Percentiles rank a stretch among this genome's conserved stretches.
phyloP scores from a whole-genome alignment of 805 yeast species.

The Metschnikowia dekortorum region DNA sequence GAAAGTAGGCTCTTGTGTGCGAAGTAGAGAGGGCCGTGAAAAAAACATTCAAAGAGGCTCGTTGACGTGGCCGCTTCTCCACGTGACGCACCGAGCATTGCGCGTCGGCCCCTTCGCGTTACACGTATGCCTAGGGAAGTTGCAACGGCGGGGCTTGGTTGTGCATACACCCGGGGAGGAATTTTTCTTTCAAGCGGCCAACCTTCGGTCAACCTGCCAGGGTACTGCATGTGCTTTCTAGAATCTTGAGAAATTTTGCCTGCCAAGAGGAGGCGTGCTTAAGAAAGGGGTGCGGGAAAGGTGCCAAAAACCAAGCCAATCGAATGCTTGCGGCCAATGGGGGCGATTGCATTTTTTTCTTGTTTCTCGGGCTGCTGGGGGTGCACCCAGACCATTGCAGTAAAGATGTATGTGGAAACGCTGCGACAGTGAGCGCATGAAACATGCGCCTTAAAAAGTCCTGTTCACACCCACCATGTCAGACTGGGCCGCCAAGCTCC shows the following conservation, averaged over 20 bases:
- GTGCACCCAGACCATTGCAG: background rate
- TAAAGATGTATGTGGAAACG: background rate
- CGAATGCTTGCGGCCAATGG: too few relatives aligned
- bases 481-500: slow-evolving; percentile 15
- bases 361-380: background rate
- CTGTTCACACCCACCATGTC: slow-evolving; percentile 7
- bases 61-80: slow-evolving; percentile 16
- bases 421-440: background rate
- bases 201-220: too few relatives aligned
- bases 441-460: background rate
- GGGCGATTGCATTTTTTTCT: too few relatives aligned
- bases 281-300: too few relatives aligned
- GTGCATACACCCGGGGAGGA: background rate
- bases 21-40: slow-evolving; percentile 2
- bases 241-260: too few relatives aligned
- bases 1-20: slow-evolving; percentile 3
- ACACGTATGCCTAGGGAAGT: background rate
- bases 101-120: background rate
- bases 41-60: slow-evolving; percentile 1
- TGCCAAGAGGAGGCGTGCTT: too few relatives aligned
- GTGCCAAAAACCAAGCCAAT: too few relatives aligned
- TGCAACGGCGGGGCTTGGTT: background rate
- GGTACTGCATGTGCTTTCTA: too few relatives aligned
- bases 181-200: too few relatives aligned
- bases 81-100: slow-evolving; percentile 9